A percentile compares a stretch with the other conserved stretches of the same genome.
phyloP scores from a whole-genome alignment of 495 filamentous ascomycete genomes.

The Podospora bellae-mahoneyi region DNA sequence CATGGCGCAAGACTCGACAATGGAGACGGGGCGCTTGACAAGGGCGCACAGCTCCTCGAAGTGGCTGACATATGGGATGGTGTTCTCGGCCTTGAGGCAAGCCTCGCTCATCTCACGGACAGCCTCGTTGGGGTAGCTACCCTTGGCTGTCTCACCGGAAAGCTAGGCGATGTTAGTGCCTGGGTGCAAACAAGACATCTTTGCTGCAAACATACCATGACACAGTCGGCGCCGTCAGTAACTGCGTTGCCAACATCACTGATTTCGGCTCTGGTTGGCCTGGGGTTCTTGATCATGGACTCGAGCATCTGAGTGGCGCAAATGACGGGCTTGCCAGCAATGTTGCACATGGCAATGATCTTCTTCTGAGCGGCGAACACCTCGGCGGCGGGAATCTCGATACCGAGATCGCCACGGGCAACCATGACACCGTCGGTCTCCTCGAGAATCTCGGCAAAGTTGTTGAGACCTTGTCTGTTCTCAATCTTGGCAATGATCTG shows the following conservation, averaged over 20 bases:
- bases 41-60: conserved; percentile 92
- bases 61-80: conserved; percentile 91
- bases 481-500: conserved; percentile 99
- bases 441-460: conserved; percentile 94
- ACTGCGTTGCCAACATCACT: conserved; percentile 98
- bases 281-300: conserved; percentile 99
- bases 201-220: conserved; percentile 59
- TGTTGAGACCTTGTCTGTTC: conserved; percentile 96
- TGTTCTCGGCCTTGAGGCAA: conserved; percentile 90
- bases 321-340: conserved; percentile 96
- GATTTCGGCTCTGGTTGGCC: conserved; percentile 95
- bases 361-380: conserved; percentile 99
- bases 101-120: conserved; percentile 98
- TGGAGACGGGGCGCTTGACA: conserved; percentile 73
- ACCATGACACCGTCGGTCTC: conserved; percentile 99
- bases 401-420: conserved; percentile 96
- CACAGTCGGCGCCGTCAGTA: conserved; percentile 95
- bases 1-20: conserved; percentile 91
- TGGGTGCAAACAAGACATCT: too few relatives aligned
- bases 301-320: conserved; percentile 78
- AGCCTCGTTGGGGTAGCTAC: conserved; percentile 86
- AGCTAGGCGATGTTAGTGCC: conserved; percentile 36
- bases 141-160: conserved; percentile 98
- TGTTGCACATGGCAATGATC: conserved; percentile 99
- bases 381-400: conserved; percentile 96